Base-by-base conservation (phyloP, 176 grass and related monocot species). In the Oryza meyeriana region DNA sequence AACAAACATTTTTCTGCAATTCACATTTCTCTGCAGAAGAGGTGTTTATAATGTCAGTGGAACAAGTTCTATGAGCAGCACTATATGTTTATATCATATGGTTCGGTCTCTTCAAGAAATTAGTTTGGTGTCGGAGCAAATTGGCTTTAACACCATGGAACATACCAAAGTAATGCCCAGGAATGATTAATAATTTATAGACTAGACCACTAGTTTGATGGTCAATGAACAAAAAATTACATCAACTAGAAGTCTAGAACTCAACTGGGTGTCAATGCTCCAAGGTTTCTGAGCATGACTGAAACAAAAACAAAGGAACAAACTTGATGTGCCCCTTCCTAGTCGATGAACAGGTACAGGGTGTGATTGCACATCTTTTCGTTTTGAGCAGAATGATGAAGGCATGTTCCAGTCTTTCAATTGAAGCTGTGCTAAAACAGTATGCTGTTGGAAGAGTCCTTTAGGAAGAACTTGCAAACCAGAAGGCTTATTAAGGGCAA, bases 391-490 rank as follows among this genome's bases (percentile, higher is more conserved):
- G 75, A 35, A 38, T 72, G 74, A 72, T 70, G 79, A 36, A 28
- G 70, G 20, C 48, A 75, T 88, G 42, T 86, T 94, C 94, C 92
- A 97, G 32, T 90, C 83, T 89, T 84, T 94, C 88, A 86, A 89
- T 76, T 94, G 86, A 59, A 94, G 86, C 32, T 98, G 95, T 35
- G 84, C 85, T 66, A 98, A 72, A 66, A 94, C 88, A 86, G 95
- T 98, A 14, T 90, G 88, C 61, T 94, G 95, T 76, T 98, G 95
- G 69, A 98, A 98, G 61, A 98, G 90, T 44, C 95, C 95, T 82
- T 93, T 91, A 69, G 92, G 90, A 31, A 98, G 83, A 87, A 98
- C 92, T 98, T 98, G 95, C 90, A 98, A 83, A 67, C 95, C 92
- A 41, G 92, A 94, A 83, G 95, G 95, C 79, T 98, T 98, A 79